These are phyloP conservation scores for Boletus vermiculosoides DNA, from an alignment of 768 basidiomycete species.

Conservation along the genomic window DNA sequence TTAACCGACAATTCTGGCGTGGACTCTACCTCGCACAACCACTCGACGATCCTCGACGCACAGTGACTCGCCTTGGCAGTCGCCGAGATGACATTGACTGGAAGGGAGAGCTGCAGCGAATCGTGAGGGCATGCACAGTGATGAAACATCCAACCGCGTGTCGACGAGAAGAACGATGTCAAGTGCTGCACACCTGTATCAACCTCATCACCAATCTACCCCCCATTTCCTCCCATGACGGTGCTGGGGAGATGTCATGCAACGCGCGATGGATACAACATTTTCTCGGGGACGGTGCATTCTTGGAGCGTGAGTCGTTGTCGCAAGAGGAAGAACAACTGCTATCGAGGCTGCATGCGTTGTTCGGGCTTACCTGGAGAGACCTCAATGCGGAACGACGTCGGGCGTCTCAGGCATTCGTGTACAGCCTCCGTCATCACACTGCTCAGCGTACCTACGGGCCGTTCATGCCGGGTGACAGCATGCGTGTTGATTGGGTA, in stretches of 20 bases:
- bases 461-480: constrained; percentile 49
- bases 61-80: constrained; percentile 38
- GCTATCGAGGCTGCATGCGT: constrained; percentile 52
- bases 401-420: constrained; percentile 48
- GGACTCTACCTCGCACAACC: constrained; percentile 59
- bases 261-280: constrained; percentile 54
- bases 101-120: constrained; percentile 51
- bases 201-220: constrained; percentile 45
- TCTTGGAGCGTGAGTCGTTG: constrained; percentile 40
- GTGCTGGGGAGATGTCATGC: constrained; percentile 37
- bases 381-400: constrained; percentile 39
- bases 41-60: constrained; percentile 62
- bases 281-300: constrained; percentile 41
- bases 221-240: constrained; percentile 32
- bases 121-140: constrained; percentile 55
- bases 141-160: constrained; percentile 35
- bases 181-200: constrained; percentile 49
- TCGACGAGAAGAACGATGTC: constrained; percentile 43
- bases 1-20: constrained; percentile 52
- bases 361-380: constrained; percentile 50
- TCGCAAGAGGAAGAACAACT: constrained; percentile 43
- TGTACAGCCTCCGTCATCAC: constrained; percentile 66
- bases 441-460: constrained; percentile 49
- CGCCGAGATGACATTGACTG: constrained; percentile 42
- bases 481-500: constrained; percentile 54